Evolutionary conservation across 2,329 filamentous ascomycete genomes (phyloP).

Genomic region (Colletotrichum salicis): DNA sequence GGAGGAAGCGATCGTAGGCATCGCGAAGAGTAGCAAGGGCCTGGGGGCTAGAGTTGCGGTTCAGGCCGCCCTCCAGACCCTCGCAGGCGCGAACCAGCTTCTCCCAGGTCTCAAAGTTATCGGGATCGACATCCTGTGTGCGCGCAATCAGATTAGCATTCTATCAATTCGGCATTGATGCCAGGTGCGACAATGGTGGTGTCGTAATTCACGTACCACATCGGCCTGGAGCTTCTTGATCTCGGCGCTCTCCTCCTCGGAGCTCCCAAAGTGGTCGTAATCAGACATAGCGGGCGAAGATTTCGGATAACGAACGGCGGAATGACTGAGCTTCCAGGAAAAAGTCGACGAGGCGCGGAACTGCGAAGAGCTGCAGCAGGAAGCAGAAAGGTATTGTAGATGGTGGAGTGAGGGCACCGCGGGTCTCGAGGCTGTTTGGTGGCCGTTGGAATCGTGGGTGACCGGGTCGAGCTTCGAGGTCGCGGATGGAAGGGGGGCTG

Average conservation of each 20-base stretch:
- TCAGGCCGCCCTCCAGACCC: constrained; percentile 88
- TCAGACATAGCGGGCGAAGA: constrained; percentile 68
- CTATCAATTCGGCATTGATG: not conserved
- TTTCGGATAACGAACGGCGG: constrained; percentile 25
- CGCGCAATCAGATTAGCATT: not conserved
- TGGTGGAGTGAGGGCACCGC: constrained; percentile 18
- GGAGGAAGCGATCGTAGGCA: constrained; percentile 90
- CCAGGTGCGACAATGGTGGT: not conserved
- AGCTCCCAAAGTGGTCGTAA: constrained; percentile 75
- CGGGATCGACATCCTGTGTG: constrained; percentile 73
- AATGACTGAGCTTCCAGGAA: not conserved
- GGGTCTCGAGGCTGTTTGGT: constrained; percentile 22
- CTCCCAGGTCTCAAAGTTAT: constrained; percentile 96
- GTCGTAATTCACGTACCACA: constrained; percentile 69
- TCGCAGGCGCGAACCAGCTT: constrained; percentile 87
- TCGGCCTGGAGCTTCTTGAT: constrained; percentile 82
- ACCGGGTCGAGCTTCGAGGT: constrained; percentile 24
- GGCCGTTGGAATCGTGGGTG: constrained; percentile 21
- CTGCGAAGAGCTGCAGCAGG: constrained; percentile 8
- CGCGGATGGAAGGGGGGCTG: constrained; percentile 33
- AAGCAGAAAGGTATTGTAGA: constrained; percentile 18
- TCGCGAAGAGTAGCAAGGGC: constrained; percentile 88
- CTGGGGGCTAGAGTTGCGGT: constrained; percentile 95
- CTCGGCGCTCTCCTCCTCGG: constrained; percentile 84
- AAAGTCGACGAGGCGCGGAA: constrained; percentile 2